Percentiles rank a stretch among this genome's conserved stretches.
phyloP scores from a whole-genome alignment of 2,329 filamentous ascomycete species.

The Colletotrichum zoysiae region DNA sequence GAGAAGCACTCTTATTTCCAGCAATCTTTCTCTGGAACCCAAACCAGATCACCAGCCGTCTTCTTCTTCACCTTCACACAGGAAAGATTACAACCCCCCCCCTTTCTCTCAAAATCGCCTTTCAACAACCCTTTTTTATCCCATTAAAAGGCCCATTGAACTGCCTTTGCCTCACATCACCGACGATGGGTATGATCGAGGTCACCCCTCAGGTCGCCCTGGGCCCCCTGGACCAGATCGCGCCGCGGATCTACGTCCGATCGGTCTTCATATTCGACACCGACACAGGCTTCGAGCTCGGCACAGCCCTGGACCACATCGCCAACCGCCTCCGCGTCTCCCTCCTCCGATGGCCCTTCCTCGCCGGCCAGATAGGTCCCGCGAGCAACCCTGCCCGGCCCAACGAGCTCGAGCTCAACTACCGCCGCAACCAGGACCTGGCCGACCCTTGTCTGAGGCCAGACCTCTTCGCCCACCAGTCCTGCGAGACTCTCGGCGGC shows the following conservation, averaged over 20 bases:
- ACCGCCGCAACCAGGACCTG: not conserved
- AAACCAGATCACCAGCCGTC: no score
- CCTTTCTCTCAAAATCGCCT: no score
- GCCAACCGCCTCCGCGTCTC: not conserved
- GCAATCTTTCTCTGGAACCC: not conserved
- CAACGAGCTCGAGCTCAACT: slow-evolving; percentile 26
- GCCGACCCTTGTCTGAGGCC: not conserved
- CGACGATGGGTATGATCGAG: not conserved
- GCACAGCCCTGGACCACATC: not conserved
- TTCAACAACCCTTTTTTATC: not conserved
- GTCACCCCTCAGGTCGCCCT: not conserved
- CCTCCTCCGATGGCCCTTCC: slow-evolving; percentile 26
- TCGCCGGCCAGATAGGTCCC: slow-evolving; percentile 19
- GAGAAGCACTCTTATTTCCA: no score
- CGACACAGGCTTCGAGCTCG: not conserved
- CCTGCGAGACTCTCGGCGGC: not conserved
- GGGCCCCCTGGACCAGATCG: slow-evolving; percentile 29
- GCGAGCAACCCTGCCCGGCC: not conserved
- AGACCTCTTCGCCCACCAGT: not conserved
- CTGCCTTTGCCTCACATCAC: not conserved
- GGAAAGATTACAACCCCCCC: no score
- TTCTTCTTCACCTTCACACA: not conserved
- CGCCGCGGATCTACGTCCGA: slow-evolving; percentile 33
- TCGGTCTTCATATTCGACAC: slow-evolving; percentile 18
- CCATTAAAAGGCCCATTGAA: not conserved